These are phyloP conservation scores for Diphasiastrum complanatum DNA, from an alignment of 83 land plant species.

Conservation along the genomic window DNA sequence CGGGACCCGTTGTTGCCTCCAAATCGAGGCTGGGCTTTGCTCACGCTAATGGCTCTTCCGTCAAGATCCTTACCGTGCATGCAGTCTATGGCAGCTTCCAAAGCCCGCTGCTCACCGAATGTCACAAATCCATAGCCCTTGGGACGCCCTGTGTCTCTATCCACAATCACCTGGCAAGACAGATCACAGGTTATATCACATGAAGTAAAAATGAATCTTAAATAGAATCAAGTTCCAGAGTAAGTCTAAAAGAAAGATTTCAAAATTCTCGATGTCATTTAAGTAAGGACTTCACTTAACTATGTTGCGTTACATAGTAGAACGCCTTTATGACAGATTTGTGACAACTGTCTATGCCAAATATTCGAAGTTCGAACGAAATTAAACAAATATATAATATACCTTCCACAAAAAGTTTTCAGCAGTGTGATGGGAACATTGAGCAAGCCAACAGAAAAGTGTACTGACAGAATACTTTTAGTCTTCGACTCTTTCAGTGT, in stretches of 20 bases:
- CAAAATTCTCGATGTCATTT: too few relatives aligned
- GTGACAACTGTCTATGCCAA: too few relatives aligned
- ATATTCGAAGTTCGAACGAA: too few relatives aligned
- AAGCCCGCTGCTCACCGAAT: constrained; percentile 12
- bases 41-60: constrained; percentile 18
- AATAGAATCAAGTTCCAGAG: not conserved
- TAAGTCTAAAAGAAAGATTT: not conserved
- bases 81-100: constrained; percentile 24
- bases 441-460: too few relatives aligned
- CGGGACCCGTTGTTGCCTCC: constrained; percentile 17
- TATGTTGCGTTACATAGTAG: too few relatives aligned
- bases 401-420: too few relatives aligned
- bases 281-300: too few relatives aligned
- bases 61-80: constrained; percentile 24
- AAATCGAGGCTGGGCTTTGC: constrained; percentile 19
- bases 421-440: too few relatives aligned
- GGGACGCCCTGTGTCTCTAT: constrained; percentile 22
- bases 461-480: too few relatives aligned
- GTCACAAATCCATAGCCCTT: constrained; percentile 27
- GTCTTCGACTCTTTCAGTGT: too few relatives aligned
- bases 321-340: too few relatives aligned
- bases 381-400: too few relatives aligned
- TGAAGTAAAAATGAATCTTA: not conserved
- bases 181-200: not conserved
- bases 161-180: constrained; percentile 18